Base-by-base conservation (phyloP, 2,329 filamentous ascomycete species). In the Karstenula rhodostoma region DNA sequence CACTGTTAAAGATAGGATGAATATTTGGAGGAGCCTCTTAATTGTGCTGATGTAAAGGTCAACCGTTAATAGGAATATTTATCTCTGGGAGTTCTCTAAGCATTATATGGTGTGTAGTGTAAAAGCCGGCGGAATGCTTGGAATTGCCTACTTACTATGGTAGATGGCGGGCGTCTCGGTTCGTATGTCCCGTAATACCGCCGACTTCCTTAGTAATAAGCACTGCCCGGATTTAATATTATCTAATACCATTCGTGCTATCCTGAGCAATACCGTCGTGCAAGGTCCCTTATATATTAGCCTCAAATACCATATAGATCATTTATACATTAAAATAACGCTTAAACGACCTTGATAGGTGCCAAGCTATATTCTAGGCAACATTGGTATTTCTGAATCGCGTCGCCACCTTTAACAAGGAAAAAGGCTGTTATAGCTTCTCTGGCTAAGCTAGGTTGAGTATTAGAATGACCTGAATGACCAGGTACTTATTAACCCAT, bases 1-100 rank as follows among this genome's bases (percentile, higher is more conserved):
- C 49, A 66, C 42, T 3, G n/a, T 25, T 44, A 63, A 29, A 3
- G 40, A 40, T 2, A 42, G 5, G 23, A 42, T 25, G 12, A 53
- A 33, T 6, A 23, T 15, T 19, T 50, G 22, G 17, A 35, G 8
- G n/a, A 35, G 10, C 47, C 33, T 50, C 29, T 7, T 22, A 22
- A 19, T 3, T 5, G 25, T 17, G 27, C 15, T 50, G 47, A 33
- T 50, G 29, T n/a, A 22, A 22, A n/a, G n/a, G n/a, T n/a, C n/a
- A n/a, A n/a, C n/a, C n/a, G n/a, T n/a, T n/a, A n/a, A n/a, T n/a
- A n/a, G n/a, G n/a, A n/a, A n/a, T n/a, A n/a, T n/a, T n/a, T n/a
- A n/a, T n/a, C n/a, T n/a, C n/a, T n/a, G n/a, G 23, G 23, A 23
- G 23, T 15, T 6, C 17, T 29, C 22, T n/a, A 17, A 7, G 22